Evolutionary conservation across 768 basidiomycete species (phyloP).

Genomic region (Cystofilobasidium macerans): DNA sequence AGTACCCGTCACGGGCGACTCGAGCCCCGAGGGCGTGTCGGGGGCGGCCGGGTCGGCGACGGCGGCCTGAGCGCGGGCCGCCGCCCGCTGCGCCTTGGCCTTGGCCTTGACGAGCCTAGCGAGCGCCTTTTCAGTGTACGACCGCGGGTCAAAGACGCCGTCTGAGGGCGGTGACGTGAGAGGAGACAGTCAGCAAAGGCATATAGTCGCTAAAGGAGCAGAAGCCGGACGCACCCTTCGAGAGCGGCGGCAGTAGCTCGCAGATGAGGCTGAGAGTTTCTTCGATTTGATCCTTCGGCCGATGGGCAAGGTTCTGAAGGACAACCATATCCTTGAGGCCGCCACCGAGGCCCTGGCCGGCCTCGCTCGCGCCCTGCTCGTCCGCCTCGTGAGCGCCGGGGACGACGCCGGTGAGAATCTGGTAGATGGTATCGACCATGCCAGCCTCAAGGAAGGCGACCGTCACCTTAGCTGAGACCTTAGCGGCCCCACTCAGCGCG

Average conservation of each 20-base stretch:
- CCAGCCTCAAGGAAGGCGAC: slow-evolving; percentile 79
- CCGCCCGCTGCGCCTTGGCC: slow-evolving; percentile 50
- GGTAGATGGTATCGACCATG: slow-evolving; percentile 82
- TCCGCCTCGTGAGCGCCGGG: slow-evolving; percentile 52
- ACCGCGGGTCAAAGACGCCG: slow-evolving; percentile 87
- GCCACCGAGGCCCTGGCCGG: slow-evolving; percentile 71
- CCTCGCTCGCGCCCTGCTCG: slow-evolving; percentile 46
- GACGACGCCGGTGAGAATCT: slow-evolving; percentile 86
- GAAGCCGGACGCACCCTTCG: slow-evolving; percentile 57
- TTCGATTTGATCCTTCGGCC: slow-evolving; percentile 94
- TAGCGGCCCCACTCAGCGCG: slow-evolving; percentile 74
- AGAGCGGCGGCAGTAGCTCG: slow-evolving; percentile 83
- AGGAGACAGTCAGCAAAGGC: neutral
- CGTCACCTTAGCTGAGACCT: slow-evolving; percentile 77
- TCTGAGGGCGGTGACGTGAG: slow-evolving; percentile 44
- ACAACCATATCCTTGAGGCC: slow-evolving; percentile 85
- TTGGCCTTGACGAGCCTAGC: slow-evolving; percentile 65
- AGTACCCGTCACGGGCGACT: neutral
- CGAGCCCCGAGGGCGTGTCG: slow-evolving; percentile 11
- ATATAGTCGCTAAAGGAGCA: neutral
- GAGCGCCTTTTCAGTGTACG: slow-evolving; percentile 77
- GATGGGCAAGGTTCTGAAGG: slow-evolving; percentile 90
- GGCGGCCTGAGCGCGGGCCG: slow-evolving; percentile 4
- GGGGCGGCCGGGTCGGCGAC: neutral
- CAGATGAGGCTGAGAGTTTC: slow-evolving; percentile 80